Percentiles rank a stretch among this genome's conserved stretches.
These are phyloP conservation scores for Aschersonia sp. DNA, from an alignment of 2,329 filamentous ascomycete species.

Conservation along the genomic window DNA sequence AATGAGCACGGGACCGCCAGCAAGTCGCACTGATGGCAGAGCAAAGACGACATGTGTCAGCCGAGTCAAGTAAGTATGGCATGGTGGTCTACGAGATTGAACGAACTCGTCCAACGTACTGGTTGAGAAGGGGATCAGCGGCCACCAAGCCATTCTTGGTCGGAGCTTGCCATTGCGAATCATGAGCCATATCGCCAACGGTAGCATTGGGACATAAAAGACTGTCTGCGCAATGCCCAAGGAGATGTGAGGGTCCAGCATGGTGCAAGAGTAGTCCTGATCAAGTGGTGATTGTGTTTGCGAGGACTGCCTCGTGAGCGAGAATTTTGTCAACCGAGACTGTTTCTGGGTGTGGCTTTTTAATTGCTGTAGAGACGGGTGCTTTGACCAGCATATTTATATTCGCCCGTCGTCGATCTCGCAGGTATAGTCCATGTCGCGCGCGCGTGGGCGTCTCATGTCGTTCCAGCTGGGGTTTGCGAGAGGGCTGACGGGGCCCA, in stretches of 20 bases:
- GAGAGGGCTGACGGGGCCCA: no score
- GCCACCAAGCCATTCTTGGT: constrained; percentile 14
- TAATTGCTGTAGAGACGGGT: no score
- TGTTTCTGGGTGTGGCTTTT: no score
- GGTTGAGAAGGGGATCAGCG: constrained; percentile 10
- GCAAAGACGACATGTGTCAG: no score
- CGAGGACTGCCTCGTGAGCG: neutral
- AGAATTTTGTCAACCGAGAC: neutral
- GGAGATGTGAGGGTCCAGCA: constrained; percentile 9
- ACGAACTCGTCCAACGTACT: constrained; percentile 4
- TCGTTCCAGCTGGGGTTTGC: no score
- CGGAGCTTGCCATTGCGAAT: constrained; percentile 12
- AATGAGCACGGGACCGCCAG: constrained; percentile 13
- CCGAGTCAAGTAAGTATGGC: neutral
- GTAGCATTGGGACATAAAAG: constrained; percentile 13
- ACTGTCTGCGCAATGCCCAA: constrained; percentile 12
- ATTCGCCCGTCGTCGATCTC: no score
- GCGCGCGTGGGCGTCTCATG: no score
- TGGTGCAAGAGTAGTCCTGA: neutral
- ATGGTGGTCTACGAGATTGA: no score
- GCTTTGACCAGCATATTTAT: no score
- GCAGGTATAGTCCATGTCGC: no score
- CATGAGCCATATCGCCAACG: constrained; percentile 10
- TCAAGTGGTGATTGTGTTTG: neutral
- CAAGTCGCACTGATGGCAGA: constrained; percentile 10